Evolutionary conservation across 257 asterid species (phyloP).

Genomic region (Leonotis leonurus): DNA sequence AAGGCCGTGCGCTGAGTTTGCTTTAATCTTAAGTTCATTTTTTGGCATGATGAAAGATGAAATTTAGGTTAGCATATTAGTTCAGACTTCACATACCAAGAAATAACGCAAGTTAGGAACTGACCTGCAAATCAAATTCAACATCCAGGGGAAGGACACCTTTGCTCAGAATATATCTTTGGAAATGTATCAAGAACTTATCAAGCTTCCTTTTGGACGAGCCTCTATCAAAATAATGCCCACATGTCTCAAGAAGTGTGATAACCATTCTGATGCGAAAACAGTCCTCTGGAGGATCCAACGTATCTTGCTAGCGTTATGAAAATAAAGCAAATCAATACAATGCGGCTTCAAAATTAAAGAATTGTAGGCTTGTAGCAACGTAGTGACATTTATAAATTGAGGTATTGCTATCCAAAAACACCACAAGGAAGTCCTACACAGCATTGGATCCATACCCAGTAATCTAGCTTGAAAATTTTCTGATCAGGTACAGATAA

Average conservation of each 20-base stretch:
- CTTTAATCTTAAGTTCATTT: too few species aligned
- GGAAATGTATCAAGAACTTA: constrained; percentile 89
- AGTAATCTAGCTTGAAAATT: not conserved
- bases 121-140: constrained; percentile 98
- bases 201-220: constrained; percentile 96
- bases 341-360: constrained; percentile 11
- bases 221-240: constrained; percentile 97
- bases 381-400: too few species aligned
- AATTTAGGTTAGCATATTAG: too few species aligned
- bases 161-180: constrained; percentile 79
- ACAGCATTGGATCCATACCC: constrained; percentile 6
- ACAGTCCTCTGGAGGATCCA: constrained; percentile 98
- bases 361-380: not conserved
- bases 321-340: constrained; percentile 22
- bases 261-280: constrained; percentile 92
- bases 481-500: too few species aligned
- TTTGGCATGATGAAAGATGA: too few species aligned
- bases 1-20: too few species aligned
- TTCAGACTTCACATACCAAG: too few species aligned
- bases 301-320: constrained; percentile 61
- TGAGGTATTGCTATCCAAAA: not conserved
- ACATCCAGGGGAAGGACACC: constrained; percentile 84
- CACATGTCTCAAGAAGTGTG: constrained; percentile 94
- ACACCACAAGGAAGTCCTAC: not conserved
- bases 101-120: constrained; percentile 23